Evolutionary conservation across 805 yeast species (phyloP).

Genomic region (Suhomyces sp.): DNA sequence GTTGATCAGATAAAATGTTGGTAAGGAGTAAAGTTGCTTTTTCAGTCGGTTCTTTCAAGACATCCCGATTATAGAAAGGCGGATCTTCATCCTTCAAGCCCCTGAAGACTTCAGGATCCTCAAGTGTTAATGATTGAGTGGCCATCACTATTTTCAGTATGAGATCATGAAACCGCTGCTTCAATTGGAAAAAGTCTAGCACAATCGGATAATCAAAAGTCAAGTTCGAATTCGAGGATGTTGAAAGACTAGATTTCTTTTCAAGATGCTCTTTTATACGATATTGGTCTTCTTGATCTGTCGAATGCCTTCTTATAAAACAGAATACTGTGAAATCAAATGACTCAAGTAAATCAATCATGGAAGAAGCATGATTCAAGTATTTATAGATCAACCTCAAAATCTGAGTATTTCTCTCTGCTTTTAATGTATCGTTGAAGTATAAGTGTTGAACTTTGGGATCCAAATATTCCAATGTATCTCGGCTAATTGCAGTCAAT

Average conservation of each 20-base stretch:
- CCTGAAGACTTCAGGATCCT: slow-evolving; percentile 72
- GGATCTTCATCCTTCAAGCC: slow-evolving; percentile 58
- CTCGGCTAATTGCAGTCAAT: slow-evolving; percentile 37
- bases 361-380: slow-evolving; percentile 46
- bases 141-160: slow-evolving; percentile 60
- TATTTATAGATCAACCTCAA: slow-evolving; percentile 53
- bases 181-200: slow-evolving; percentile 70
- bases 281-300: slow-evolving; percentile 16
- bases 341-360: slow-evolving; percentile 55
- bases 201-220: slow-evolving; percentile 50
- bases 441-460: slow-evolving; percentile 33
- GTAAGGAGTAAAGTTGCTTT: slow-evolving; percentile 49
- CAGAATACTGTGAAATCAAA: slow-evolving; percentile 59
- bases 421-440: slow-evolving; percentile 31
- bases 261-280: slow-evolving; percentile 7
- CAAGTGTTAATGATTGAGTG: slow-evolving; percentile 65
- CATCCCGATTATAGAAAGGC: slow-evolving; percentile 37
- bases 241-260: slow-evolving; percentile 3
- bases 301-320: slow-evolving; percentile 33
- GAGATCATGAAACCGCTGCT: slow-evolving; percentile 67
- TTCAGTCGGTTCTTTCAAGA: slow-evolving; percentile 42
- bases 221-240: slow-evolving; percentile 18
- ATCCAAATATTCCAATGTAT: slow-evolving; percentile 41
- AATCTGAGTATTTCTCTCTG: slow-evolving; percentile 51
- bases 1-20: slow-evolving; percentile 45